A percentile compares a stretch with the other conserved stretches of the same genome.
phyloP scores from a whole-genome alignment of 2,329 filamentous ascomycete species.

The Ascochyta rabiei region DNA sequence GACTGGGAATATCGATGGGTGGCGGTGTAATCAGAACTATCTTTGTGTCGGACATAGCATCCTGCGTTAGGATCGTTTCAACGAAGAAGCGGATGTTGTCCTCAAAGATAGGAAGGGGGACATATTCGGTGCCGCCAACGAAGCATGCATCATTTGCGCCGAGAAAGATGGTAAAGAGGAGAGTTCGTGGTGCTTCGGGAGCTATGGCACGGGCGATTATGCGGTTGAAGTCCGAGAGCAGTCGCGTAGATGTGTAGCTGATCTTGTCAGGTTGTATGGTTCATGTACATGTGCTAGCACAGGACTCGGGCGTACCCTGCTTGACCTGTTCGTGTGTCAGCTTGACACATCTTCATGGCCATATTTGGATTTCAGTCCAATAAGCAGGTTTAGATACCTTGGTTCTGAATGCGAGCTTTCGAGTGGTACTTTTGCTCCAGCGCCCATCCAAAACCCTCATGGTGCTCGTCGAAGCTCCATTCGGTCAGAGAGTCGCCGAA shows the following conservation, averaged over 20 bases:
- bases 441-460: slow-evolving; percentile 38
- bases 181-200: slow-evolving; percentile 30
- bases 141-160: slow-evolving; percentile 50
- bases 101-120: slow-evolving; percentile 43
- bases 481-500: slow-evolving; percentile 46
- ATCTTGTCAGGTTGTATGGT: background rate
- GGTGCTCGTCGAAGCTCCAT: slow-evolving; percentile 38
- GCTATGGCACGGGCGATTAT: slow-evolving; percentile 30
- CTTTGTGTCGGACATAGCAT: slow-evolving; percentile 39
- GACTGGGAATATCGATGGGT: slow-evolving; percentile 40
- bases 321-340: slow-evolving; percentile 20
- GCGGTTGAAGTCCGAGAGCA: slow-evolving; percentile 32
- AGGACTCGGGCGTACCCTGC: slow-evolving; percentile 24
- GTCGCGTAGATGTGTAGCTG: slow-evolving; percentile 38
- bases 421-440: slow-evolving; percentile 34
- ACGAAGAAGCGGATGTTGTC: slow-evolving; percentile 46
- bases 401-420: slow-evolving; percentile 36
- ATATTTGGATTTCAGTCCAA: background rate
- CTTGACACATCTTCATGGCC: no score
- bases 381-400: slow-evolving; percentile 25
- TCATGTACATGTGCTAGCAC: background rate
- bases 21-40: slow-evolving; percentile 48
- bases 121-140: slow-evolving; percentile 27
- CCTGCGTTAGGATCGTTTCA: slow-evolving; percentile 41
- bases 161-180: slow-evolving; percentile 50